These are phyloP conservation scores for Phytophthora podocarpi DNA, from an alignment of 352 stramenopile genomes.

Conservation along the genomic window DNA sequence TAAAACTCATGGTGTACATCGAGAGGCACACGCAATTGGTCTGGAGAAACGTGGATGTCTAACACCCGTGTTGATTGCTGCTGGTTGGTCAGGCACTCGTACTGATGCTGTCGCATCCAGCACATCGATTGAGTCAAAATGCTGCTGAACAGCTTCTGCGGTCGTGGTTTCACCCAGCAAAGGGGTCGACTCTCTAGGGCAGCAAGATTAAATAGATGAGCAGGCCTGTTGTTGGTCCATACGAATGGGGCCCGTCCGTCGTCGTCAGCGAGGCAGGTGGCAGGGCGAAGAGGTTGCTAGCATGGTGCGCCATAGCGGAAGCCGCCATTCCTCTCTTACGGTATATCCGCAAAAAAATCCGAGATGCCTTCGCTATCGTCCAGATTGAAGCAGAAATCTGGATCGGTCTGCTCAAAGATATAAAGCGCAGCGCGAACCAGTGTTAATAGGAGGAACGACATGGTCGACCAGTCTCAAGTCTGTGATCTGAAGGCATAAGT, in stretches of 20 bases:
- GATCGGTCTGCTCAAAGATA: constrained; percentile 62
- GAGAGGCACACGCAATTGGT: constrained; percentile 2
- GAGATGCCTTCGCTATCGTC: constrained; percentile 88
- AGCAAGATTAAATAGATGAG: constrained; percentile 48
- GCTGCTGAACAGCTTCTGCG: constrained; percentile 48
- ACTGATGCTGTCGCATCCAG: constrained; percentile 53
- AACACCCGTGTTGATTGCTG: constrained; percentile 15
- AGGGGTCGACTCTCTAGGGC: constrained; percentile 28
- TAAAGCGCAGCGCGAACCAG: neutral
- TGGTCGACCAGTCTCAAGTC: neutral
- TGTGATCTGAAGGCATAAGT: neutral
- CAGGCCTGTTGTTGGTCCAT: constrained; percentile 22
- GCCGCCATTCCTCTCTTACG: constrained; percentile 35
- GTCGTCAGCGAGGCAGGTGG: constrained; percentile 1
- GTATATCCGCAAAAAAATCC: constrained; percentile 86
- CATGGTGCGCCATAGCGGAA: constrained; percentile 3
- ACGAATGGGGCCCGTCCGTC: constrained; percentile 5
- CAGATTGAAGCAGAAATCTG: constrained; percentile 90
- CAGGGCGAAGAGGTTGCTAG: constrained; percentile 16
- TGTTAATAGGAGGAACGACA: too few species aligned
- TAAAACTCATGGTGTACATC: constrained; percentile 29
- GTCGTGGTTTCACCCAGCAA: constrained; percentile 41
- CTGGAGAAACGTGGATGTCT: constrained; percentile 9
- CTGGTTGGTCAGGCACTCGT: constrained; percentile 47
- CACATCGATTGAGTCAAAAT: constrained; percentile 54